Conservation (phyloP, 202 grass and related monocot species). For the Brachypodium distachyon region DNA sequence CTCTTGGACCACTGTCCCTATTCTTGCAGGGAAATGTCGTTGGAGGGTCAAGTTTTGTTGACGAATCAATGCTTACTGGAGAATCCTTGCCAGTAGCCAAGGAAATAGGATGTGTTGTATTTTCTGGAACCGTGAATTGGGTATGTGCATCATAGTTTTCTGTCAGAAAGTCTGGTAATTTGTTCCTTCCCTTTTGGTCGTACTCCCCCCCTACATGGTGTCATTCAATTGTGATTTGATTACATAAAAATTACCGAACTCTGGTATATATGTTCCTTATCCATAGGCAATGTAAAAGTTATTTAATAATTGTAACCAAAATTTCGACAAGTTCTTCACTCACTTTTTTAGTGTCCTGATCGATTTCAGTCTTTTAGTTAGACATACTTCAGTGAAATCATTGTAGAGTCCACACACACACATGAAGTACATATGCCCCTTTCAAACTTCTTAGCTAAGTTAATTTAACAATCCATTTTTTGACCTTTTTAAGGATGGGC, state of each 20-base stretch:
- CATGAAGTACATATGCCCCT: background rate
- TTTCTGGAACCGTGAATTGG: constrained; percentile 97
- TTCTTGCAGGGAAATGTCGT: constrained; percentile 63
- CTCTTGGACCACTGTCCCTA: background rate
- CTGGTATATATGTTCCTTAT: background rate
- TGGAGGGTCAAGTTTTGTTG: constrained; percentile 82
- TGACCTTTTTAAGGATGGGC: constrained; percentile 64
- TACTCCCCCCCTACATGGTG: background rate
- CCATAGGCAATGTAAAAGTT: background rate
- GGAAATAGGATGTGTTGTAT: constrained; percentile 75
- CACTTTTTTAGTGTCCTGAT: background rate
- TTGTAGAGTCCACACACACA: background rate
- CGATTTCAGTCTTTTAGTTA: background rate
- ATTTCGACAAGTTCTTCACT: background rate
- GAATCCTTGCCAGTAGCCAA: constrained; percentile 93
- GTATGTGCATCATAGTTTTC: constrained; percentile 30
- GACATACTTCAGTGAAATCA: background rate
- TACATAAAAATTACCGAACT: background rate
- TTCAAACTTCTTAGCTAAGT: background rate
- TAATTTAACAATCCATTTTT: constrained; percentile 20
- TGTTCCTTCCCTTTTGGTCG: background rate
- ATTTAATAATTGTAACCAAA: background rate
- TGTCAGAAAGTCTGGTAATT: background rate
- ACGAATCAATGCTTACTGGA: constrained; percentile 98
- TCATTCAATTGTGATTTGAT: background rate